Percentiles rank a stretch among this genome's conserved stretches.
phyloP scores from a whole-genome alignment of 2,329 filamentous ascomycete genomes.

The Emericellopsis atlantica region DNA sequence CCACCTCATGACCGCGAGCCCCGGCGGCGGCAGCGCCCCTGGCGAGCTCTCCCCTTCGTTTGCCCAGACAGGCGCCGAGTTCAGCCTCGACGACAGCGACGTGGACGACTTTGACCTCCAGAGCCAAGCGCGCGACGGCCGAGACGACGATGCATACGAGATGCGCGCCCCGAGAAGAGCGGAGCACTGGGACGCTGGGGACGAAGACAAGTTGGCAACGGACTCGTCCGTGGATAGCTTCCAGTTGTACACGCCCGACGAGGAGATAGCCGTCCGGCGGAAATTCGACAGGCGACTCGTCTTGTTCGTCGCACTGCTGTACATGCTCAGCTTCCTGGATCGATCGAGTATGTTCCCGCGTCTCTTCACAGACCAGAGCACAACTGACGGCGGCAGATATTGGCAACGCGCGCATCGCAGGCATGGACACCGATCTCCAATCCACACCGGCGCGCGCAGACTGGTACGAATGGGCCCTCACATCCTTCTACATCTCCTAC shows the following conservation, averaged over 20 bases:
- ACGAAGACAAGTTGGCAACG: not conserved
- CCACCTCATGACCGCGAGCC: constrained; percentile 6
- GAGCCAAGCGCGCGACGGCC: constrained; percentile 1
- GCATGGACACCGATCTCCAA: constrained; percentile 49
- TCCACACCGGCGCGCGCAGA: constrained; percentile 26
- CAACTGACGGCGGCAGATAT: constrained; percentile 31
- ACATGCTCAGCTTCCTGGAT: constrained; percentile 77
- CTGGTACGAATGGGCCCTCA: constrained; percentile 49
- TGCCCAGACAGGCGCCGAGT: constrained; percentile 24
- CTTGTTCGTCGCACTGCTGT: constrained; percentile 68
- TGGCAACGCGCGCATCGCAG: constrained; percentile 50
- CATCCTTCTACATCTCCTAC: constrained; percentile 50
- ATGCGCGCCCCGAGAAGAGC: not conserved
- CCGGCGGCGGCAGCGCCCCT: constrained; percentile 7
- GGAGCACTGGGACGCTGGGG: not conserved
- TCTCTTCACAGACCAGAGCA: not conserved
- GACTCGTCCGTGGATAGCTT: constrained; percentile 21
- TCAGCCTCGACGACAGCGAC: constrained; percentile 21
- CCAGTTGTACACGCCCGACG: constrained; percentile 43
- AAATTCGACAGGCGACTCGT: constrained; percentile 72
- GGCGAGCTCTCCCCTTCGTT: constrained; percentile 14
- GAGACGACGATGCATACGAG: constrained; percentile 1
- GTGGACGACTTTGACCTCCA: constrained; percentile 10
- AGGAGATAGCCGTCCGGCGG: constrained; percentile 57
- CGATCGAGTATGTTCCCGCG: constrained; percentile 54